These are phyloP conservation scores for Veloporphyrellus conicus DNA, from an alignment of 1,284 basidiomycete species.

Conservation along the genomic window DNA sequence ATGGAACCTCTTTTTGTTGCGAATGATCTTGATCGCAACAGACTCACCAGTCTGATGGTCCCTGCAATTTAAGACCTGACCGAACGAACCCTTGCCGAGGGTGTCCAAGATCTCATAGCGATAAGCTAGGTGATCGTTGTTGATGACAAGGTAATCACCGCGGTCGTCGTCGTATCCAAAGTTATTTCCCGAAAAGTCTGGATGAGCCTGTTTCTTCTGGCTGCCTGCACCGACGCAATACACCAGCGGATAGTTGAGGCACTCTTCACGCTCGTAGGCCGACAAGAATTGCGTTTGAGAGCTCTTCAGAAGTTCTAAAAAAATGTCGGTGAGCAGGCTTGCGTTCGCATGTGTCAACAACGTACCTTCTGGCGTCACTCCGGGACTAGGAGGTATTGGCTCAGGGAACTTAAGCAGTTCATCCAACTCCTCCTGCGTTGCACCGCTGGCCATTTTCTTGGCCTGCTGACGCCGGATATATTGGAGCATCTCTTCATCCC, in stretches of 20 bases:
- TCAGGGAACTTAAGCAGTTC: constrained; percentile 91
- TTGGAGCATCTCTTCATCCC: constrained; percentile 95
- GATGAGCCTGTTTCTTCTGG: constrained; percentile 75
- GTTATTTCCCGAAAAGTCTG: constrained; percentile 79
- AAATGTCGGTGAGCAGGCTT: constrained; percentile 7
- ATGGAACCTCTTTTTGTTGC: constrained; percentile 99
- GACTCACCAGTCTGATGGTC: constrained; percentile 96
- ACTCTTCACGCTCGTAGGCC: constrained; percentile 87
- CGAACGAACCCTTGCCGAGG: constrained; percentile 97
- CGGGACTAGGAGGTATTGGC: constrained; percentile 68
- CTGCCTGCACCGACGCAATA: constrained; percentile 81
- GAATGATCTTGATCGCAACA: constrained; percentile 98
- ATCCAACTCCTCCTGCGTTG: constrained; percentile 82
- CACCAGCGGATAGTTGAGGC: constrained; percentile 81
- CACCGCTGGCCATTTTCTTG: constrained; percentile 81
- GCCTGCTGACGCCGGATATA: constrained; percentile 89
- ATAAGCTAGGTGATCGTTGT: constrained; percentile 91
- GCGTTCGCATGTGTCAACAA: constrained; percentile 14
- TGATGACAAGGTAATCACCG: constrained; percentile 91
- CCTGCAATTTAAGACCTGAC: constrained; percentile 93
- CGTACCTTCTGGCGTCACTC: constrained; percentile 71
- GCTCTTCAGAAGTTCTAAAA: constrained; percentile 59
- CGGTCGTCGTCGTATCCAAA: constrained; percentile 97
- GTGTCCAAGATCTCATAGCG: constrained; percentile 93
- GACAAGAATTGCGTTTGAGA: constrained; percentile 65